These are phyloP conservation scores for Aspergillus versicolor DNA, from an alignment of 2,329 filamentous ascomycete species.

Conservation along the genomic window DNA sequence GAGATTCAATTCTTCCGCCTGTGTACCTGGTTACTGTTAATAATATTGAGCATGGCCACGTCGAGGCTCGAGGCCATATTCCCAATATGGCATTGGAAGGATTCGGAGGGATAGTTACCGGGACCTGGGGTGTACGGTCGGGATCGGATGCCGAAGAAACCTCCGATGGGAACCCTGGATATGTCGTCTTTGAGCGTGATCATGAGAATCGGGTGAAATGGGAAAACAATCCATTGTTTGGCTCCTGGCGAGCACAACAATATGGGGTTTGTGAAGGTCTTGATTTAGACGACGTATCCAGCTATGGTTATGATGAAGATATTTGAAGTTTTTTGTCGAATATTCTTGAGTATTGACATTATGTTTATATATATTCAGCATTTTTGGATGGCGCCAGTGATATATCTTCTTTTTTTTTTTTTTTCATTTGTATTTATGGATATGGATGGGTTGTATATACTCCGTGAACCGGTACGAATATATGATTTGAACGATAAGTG, in stretches of 20 bases:
- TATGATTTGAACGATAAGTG: neutral
- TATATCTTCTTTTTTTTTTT: neutral
- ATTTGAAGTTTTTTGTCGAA: conserved; percentile 3
- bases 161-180: conserved; percentile 27
- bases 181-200: conserved; percentile 43
- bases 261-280: conserved; percentile 38
- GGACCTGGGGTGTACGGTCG: conserved; percentile 22
- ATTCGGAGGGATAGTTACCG: conserved; percentile 33
- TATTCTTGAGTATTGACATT: conserved; percentile 7
- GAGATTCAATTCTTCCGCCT: conserved; percentile 31
- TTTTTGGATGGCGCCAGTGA: neutral
- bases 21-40: conserved; percentile 41
- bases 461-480: neutral
- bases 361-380: neutral
- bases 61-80: conserved; percentile 40
- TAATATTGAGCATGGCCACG: conserved; percentile 29
- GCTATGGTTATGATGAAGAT: conserved; percentile 20
- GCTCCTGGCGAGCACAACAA: conserved; percentile 37
- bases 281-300: conserved; percentile 29
- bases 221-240: conserved; percentile 35
- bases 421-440: neutral
- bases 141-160: conserved; percentile 8
- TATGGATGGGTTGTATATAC: neutral
- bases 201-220: conserved; percentile 32
- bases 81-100: conserved; percentile 33